A percentile compares a stretch with the other conserved stretches of the same genome.
Conservation (phyloP, 1,284 basidiomycete genomes). For the Ceratorhiza oryzae-sativae region DNA sequence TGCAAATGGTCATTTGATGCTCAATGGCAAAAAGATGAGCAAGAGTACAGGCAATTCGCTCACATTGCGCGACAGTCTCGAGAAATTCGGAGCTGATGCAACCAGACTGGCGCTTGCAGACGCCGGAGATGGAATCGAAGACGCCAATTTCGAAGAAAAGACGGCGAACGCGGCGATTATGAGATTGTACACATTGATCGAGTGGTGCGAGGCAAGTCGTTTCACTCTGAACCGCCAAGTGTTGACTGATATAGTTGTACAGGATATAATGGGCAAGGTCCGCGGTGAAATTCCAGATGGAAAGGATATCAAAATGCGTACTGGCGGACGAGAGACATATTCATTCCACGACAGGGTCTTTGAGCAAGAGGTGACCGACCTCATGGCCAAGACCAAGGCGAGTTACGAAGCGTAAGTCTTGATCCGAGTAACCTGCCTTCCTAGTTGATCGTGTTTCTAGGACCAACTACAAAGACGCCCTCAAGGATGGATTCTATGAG, state of each 20-base stretch:
- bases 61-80: conserved; percentile 77
- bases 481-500: conserved; percentile 97
- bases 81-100: conserved; percentile 93
- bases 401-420: conserved; percentile 78
- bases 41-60: conserved; percentile 94
- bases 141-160: conserved; percentile 99
- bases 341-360: conserved; percentile 87
- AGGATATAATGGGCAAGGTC: conserved; percentile 76
- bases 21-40: conserved; percentile 99
- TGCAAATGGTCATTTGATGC: conserved; percentile 95
- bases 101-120: conserved; percentile 93
- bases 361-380: conserved; percentile 88
- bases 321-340: conserved; percentile 56
- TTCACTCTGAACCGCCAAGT: background rate
- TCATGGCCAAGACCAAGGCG: conserved; percentile 80
- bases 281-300: conserved; percentile 15
- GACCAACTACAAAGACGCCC: conserved; percentile 93
- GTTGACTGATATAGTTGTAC: background rate
- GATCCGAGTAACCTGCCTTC: background rate
- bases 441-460: conserved; percentile 54
- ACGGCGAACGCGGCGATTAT: conserved; percentile 98
- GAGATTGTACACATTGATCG: conserved; percentile 88
- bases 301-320: conserved; percentile 70
- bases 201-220: conserved; percentile 82
- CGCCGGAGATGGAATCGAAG: conserved; percentile 96